Evolutionary conservation across 1,284 basidiomycete species (phyloP), one percentile per base, ranked within the genome.

Genomic region (Porogramme epimiltina): DNA sequence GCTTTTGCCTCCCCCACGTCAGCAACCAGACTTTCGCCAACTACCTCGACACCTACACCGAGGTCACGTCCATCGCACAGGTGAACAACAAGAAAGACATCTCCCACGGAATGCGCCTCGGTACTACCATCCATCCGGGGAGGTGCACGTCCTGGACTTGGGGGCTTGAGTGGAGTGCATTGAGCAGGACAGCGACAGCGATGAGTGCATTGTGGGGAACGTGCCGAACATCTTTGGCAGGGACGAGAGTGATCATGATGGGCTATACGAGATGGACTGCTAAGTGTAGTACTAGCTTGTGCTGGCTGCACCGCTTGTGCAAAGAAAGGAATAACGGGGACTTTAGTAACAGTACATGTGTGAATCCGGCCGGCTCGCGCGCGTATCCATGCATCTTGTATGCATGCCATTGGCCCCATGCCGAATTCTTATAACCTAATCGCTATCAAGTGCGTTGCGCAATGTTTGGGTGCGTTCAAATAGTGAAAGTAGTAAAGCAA

Each of bases 11-110:
- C 65, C 86, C 86, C 66, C 67, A 4, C 36, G 84, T 86, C 33
- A 85, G 85, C 9, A 87, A 87, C 61, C 74, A 79, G 57, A 78
- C 69, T 0, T 64, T 79, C 67, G 83, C 82, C 0, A 56, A 82
- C 59, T 85, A 80, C 54, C 73, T 87, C 22, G 82, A 87, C 61
- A 64, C 79, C 37, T 64, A 56, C 51, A 25, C 26, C 47, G 60
- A 55, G 24, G 52, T 61, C n/a, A 19, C 47, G 39, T 85, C 82
- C 52, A 52, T 69, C 28, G 63, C 62, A 41, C 67, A 65, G 50
- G 61, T 69, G 55, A 69, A 65, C 59, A 68, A 69, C 57, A 51
- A 60, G 54, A 59, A 67, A 46, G 67, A 69, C 49, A 64, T 62
- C 39, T 15, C 58, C 75, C 81, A 2, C 49, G 80, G 58, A 79